Evolutionary conservation across 176 grass and related monocot genomes (phyloP), one percentile per base, ranked within the genome.

Genomic region (Thalia dealbata): DNA sequence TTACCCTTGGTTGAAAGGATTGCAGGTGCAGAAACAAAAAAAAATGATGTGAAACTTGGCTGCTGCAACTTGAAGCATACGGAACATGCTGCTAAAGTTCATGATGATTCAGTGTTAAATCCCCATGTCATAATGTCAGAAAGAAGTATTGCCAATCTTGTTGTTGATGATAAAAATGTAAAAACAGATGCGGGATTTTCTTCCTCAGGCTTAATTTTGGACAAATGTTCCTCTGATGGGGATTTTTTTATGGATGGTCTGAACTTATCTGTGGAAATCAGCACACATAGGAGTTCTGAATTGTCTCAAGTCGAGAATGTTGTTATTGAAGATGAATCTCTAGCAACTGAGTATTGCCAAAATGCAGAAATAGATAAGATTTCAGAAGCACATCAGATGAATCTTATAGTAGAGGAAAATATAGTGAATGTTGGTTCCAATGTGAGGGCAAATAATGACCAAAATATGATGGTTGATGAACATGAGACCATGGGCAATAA

Each of bases 211-310:
- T 43, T 41, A 41, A 41, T 21, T 67, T 67, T 41, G 38, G 30
- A 67, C 14, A 61, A 24, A 61, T 61, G 59, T 19, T 61, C 59
- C 9, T 22, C 21, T 23, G 59, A 61, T 61, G 21, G 59, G 6
- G 14, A 35, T 16, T 32, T 18, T 66, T 6, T 38, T 32, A 35
- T 35, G 27, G 63, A 66, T 16, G 27, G 27, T 66, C 26, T 66
- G 14, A 66, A 66, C 27, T 66, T 66, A 15, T 66, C 63, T 35
- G 63, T 66, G 29, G 63, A 66, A 66, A 66, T 66, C 26, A 66
- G 29, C 29, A 18, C 14, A 26, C 3, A 7, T 16, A 66, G 14
- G 25, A 32, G 26, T 66, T 66, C 63, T 66, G 63, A 66, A 66
- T 32, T 18, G 27, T 66, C 14, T 66, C 14, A 35, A 32, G 27